These are phyloP conservation scores for Tardiomyces blankii DNA, from an alignment of 1,139 yeast genomes.

Conservation along the genomic window DNA sequence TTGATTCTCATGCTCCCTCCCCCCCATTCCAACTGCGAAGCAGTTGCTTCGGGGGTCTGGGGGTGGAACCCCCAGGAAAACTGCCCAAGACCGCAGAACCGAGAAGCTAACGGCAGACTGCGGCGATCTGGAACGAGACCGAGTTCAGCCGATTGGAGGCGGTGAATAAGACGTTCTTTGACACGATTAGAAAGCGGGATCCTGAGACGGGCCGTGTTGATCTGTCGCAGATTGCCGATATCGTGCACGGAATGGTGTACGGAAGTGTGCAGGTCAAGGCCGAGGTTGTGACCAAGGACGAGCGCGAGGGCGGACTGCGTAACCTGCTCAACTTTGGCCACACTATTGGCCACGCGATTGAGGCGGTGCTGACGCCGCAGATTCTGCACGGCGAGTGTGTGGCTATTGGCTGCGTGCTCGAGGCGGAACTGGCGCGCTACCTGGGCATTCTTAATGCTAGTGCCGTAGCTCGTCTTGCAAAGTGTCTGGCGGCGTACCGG, in stretches of 20 bases:
- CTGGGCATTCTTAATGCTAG: conserved; percentile 83
- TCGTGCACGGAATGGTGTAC: conserved; percentile 65
- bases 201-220: conserved; percentile 35
- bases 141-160: conserved; percentile 80
- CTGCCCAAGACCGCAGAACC: no score
- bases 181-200: conserved; percentile 41
- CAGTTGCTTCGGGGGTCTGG: no score
- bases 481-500: conserved; percentile 75
- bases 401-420: conserved; percentile 85
- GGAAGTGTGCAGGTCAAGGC: conserved; percentile 91
- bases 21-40: no score
- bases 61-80: no score
- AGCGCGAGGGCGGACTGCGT: conserved; percentile 90
- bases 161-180: conserved; percentile 56
- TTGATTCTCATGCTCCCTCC: no score
- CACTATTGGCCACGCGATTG: conserved; percentile 96
- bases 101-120: conserved; percentile 36
- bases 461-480: conserved; percentile 82
- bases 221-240: conserved; percentile 55
- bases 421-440: conserved; percentile 88
- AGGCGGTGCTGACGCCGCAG: conserved; percentile 91
- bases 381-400: conserved; percentile 98
- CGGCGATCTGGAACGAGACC: conserved; percentile 91
- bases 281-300: conserved; percentile 86
- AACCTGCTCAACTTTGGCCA: conserved; percentile 93